Conservation (phyloP, 1,139 yeast species). For the Meyerozyma sp. region DNA sequence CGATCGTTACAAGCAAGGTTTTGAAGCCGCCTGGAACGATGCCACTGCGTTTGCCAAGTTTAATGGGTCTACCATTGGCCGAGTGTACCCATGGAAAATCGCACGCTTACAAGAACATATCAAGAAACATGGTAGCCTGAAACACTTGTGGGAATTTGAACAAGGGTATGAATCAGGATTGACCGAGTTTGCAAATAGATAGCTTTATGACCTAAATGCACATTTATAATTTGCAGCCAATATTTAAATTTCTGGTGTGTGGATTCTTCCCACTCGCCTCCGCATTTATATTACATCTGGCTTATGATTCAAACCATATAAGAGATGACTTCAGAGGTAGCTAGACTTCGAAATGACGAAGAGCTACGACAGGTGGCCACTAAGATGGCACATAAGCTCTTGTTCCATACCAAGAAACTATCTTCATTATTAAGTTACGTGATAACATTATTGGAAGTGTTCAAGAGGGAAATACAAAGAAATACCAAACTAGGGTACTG, state of each 20-base stretch:
- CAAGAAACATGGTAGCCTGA: conserved; percentile 47
- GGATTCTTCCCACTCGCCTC: background rate
- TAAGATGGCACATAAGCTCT: conserved; percentile 1
- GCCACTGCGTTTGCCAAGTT: conserved; percentile 60
- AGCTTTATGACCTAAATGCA: background rate
- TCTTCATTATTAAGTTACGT: conserved; percentile 21
- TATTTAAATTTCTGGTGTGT: background rate
- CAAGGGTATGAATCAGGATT: conserved; percentile 71
- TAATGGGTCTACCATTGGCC: conserved; percentile 68
- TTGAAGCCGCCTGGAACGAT: conserved; percentile 70
- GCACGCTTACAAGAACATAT: conserved; percentile 52
- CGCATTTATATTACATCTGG: background rate
- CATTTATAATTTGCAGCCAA: conserved; percentile 1
- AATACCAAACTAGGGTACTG: conserved; percentile 25
- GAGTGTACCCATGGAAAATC: conserved; percentile 62
- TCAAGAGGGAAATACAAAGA: conserved; percentile 27
- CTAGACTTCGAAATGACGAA: background rate
- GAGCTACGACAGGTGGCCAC: conserved; percentile 1
- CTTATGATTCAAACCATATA: background rate
- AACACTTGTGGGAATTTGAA: conserved; percentile 78
- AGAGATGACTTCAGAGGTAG: background rate
- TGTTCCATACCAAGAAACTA: conserved; percentile 1
- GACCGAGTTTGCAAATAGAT: conserved; percentile 5
- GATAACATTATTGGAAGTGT: conserved; percentile 30
- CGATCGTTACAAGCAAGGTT: conserved; percentile 76